Evolutionary conservation across 495 filamentous ascomycete genomes (phyloP).

Genomic region (Tuber indicum): DNA sequence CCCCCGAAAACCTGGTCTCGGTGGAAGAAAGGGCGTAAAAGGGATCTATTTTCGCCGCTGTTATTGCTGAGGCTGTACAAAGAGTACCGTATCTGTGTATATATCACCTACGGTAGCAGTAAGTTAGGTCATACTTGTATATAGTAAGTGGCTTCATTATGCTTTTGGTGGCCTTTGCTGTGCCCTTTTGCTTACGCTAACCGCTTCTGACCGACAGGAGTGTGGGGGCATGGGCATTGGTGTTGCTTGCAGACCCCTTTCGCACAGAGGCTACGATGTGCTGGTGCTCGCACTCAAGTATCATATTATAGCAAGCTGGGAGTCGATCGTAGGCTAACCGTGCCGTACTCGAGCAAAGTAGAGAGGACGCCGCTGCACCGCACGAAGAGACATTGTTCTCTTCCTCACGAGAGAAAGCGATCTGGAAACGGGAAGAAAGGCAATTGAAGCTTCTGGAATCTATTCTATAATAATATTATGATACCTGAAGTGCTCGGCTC

Average conservation of each 20-base stretch:
- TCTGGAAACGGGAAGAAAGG: neutral
- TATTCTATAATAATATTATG: neutral
- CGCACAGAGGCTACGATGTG: neutral
- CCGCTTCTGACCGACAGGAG: neutral
- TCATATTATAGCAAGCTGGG: neutral
- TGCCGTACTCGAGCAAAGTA: too few relatives aligned
- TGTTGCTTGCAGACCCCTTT: neutral
- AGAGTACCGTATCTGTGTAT: too few relatives aligned
- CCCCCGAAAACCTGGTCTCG: neutral
- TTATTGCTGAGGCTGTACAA: neutral
- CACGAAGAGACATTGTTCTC: neutral
- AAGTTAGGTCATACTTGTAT: neutral
- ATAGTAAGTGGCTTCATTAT: neutral
- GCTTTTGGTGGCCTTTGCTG: neutral
- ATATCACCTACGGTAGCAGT: neutral
- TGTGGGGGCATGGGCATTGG: neutral
- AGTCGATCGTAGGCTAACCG: neutral
- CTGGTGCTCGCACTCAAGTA: neutral
- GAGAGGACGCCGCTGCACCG: neutral
- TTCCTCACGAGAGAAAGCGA: neutral
- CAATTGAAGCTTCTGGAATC: neutral
- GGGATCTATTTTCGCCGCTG: neutral
- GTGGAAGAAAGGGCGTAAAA: neutral
- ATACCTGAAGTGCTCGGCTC: neutral
- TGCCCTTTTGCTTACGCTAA: neutral